These are phyloP conservation scores for Boletus subcaerulescens DNA, from an alignment of 768 basidiomycete species.

Conservation along the genomic window DNA sequence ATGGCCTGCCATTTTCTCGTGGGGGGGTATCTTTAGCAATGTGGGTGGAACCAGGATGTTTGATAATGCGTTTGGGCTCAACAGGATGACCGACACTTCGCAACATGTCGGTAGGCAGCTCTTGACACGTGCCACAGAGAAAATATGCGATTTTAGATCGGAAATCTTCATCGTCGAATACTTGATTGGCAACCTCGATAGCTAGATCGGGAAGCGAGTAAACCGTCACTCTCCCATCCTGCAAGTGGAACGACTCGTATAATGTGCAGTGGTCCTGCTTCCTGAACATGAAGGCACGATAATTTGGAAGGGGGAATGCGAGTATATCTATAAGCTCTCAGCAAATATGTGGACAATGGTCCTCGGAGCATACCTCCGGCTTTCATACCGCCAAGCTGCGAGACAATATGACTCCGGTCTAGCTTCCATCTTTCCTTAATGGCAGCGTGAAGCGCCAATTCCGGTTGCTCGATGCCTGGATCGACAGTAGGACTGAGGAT, in stretches of 20 bases:
- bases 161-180: not conserved
- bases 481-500: not conserved
- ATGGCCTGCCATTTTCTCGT: no score
- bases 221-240: no score
- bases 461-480: no score
- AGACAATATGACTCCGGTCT: no score
- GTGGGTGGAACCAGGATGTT: not conserved
- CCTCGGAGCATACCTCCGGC: not conserved
- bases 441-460: no score
- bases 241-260: no score
- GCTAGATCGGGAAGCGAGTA: no score
- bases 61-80: not conserved
- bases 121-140: not conserved
- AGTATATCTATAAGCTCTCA: not conserved
- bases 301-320: not conserved
- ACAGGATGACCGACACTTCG: not conserved
- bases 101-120: not conserved
- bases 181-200: no score
- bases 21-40: not conserved
- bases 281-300: not conserved
- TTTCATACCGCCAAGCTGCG: not conserved
- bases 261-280: no score
- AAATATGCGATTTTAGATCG: not conserved
- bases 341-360: not conserved
- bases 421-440: no score